Conservation (phyloP, 2,329 filamentous ascomycete genomes). For the Diaporthe sp. region DNA sequence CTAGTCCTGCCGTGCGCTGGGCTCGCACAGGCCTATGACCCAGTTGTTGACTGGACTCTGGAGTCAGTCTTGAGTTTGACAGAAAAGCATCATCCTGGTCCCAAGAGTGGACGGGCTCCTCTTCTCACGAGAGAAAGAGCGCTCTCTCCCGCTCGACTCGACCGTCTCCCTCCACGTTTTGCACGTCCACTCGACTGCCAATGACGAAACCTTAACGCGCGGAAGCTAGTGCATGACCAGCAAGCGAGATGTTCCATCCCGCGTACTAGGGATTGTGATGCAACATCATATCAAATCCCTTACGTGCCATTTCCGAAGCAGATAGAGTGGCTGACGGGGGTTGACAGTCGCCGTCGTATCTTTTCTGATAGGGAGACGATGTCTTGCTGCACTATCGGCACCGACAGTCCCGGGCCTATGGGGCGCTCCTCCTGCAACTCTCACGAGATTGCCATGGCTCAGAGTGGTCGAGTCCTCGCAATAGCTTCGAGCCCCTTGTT, state of each 20-base stretch:
- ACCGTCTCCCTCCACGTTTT: constrained; percentile 17
- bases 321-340: constrained; percentile 4
- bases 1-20: constrained; percentile 6
- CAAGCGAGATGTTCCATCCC: constrained; percentile 28
- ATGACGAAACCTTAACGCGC: constrained; percentile 32
- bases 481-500: neutral
- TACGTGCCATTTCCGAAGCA: constrained; percentile 21
- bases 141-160: neutral
- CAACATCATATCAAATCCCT: constrained; percentile 30
- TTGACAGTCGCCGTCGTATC: neutral
- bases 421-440: constrained; percentile 6
- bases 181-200: constrained; percentile 22
- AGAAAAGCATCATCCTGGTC: constrained; percentile 22
- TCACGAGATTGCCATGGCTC: neutral
- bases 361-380: neutral
- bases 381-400: neutral
- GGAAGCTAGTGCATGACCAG: constrained; percentile 30
- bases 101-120: neutral
- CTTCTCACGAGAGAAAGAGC: neutral
- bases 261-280: constrained; percentile 28
- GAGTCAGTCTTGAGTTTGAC: constrained; percentile 24
- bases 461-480: neutral
- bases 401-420: neutral
- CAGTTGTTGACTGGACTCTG: constrained; percentile 14
- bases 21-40: constrained; percentile 29